phyloP scores from a whole-genome alignment of 2,329 filamentous ascomycete species.

The Paraphaeosphaeria sporulosa region DNA sequence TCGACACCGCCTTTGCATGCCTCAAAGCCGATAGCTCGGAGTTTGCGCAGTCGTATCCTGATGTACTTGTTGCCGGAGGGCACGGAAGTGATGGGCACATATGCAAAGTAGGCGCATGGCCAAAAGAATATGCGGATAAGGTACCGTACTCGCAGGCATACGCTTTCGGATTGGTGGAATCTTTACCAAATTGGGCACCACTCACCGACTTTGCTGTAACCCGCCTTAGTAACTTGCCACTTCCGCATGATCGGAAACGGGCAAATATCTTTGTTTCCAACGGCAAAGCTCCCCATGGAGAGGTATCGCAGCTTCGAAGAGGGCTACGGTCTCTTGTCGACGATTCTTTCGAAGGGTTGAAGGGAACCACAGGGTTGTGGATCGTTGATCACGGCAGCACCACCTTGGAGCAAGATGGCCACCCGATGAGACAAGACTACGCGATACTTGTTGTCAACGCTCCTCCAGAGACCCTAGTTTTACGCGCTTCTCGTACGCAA shows the following conservation, averaged over 20 bases:
- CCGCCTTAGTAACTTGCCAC: slow-evolving; percentile 30
- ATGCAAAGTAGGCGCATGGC: slow-evolving; percentile 67
- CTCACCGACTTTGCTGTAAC: slow-evolving; percentile 57
- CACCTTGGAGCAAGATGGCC: slow-evolving; percentile 35
- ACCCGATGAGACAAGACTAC: slow-evolving; percentile 35
- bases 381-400: slow-evolving; percentile 42
- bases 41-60: slow-evolving; percentile 64
- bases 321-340: slow-evolving; percentile 52
- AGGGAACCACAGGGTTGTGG: slow-evolving; percentile 49
- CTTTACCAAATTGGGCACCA: slow-evolving; percentile 69
- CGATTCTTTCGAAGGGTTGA: slow-evolving; percentile 37
- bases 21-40: slow-evolving; percentile 60
- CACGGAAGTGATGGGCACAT: slow-evolving; percentile 79
- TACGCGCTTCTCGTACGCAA: slow-evolving; percentile 37
- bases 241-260: slow-evolving; percentile 30
- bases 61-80: slow-evolving; percentile 82
- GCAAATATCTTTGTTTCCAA: slow-evolving; percentile 50
- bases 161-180: slow-evolving; percentile 59
- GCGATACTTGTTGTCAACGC: slow-evolving; percentile 49
- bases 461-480: slow-evolving; percentile 38
- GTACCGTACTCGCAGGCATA: slow-evolving; percentile 60
- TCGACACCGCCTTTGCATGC: slow-evolving; percentile 83
- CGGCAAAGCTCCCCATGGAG: slow-evolving; percentile 53
- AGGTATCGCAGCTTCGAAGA: slow-evolving; percentile 52
- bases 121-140: slow-evolving; percentile 55